phyloP scores from a whole-genome alignment of 139 green algal genomes.

The Auxenochlorella pyrenoidosa region DNA sequence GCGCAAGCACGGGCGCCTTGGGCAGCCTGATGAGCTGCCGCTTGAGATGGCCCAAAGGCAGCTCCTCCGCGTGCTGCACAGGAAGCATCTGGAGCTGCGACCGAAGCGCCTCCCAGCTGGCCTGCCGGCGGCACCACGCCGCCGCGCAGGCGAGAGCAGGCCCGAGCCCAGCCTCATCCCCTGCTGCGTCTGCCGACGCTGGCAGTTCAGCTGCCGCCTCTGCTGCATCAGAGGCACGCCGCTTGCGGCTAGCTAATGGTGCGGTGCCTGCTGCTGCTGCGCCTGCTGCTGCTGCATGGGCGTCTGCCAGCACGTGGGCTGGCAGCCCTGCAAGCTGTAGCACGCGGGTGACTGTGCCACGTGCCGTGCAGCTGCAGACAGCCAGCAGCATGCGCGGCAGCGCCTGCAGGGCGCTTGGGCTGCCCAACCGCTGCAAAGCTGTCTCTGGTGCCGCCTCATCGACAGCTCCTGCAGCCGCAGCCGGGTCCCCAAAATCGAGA shows the following conservation, averaged over 20 bases:
- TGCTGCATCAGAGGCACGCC: not conserved
- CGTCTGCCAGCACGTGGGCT: not conserved
- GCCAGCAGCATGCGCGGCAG: constrained; percentile 4
- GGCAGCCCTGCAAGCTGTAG: not conserved
- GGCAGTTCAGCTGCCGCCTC: not conserved
- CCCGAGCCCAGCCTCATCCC: not conserved
- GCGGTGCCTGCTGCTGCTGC: not conserved
- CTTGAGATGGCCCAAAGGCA: not conserved
- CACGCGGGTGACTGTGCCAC: constrained; percentile 10
- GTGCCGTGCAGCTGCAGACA: not conserved
- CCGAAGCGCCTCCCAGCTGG: constrained; percentile 16
- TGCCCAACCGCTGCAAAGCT: not conserved
- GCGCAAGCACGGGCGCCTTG: constrained; percentile 1
- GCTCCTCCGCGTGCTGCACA: constrained; percentile 14
- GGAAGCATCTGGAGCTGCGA: constrained; percentile 20
- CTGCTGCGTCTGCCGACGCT: not conserved
- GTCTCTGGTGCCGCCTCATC: not conserved
- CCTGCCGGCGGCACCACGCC: constrained; percentile 25
- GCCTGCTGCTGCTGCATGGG: not conserved
- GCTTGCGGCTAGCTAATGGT: constrained; percentile 1
- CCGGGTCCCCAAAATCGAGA: not conserved
- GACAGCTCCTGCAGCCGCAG: not conserved
- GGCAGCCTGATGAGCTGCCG: constrained; percentile 6
- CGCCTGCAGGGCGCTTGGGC: not conserved
- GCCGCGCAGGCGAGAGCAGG: not conserved